phyloP scores from a whole-genome alignment of 1,139 yeast genomes.

The Suhomyces coccinellae region DNA sequence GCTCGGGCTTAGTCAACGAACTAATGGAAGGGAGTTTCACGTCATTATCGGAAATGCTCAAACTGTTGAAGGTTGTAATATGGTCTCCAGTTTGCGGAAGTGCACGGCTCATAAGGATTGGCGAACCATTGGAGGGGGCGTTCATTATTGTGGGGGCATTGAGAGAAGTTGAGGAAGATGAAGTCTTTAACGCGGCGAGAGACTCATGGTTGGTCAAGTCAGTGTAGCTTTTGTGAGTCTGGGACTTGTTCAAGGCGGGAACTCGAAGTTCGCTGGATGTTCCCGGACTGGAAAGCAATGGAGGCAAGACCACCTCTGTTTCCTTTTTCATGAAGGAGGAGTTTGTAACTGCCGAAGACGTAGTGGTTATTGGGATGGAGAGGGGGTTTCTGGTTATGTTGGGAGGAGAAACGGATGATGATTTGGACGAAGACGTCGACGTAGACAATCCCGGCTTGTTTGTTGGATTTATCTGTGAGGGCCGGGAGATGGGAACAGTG shows the following conservation, averaged over 20 bases:
- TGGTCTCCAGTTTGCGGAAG: constrained; percentile 10
- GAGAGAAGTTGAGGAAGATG: constrained; percentile 9
- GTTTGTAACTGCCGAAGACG: neutral
- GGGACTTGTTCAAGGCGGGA: constrained; percentile 11
- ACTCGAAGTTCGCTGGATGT: constrained; percentile 10
- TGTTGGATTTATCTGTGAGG: neutral
- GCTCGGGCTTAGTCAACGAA: constrained; percentile 14
- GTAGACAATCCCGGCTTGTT: neutral
- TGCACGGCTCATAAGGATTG: neutral
- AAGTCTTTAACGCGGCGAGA: constrained; percentile 1
- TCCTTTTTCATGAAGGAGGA: constrained; percentile 10
- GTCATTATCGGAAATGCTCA: constrained; percentile 15
- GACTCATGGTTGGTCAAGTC: constrained; percentile 8
- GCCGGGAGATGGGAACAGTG: constrained; percentile 1
- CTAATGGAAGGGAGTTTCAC: constrained; percentile 30
- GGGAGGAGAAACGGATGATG: constrained; percentile 9
- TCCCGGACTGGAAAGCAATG: constrained; percentile 10
- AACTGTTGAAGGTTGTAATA: constrained; percentile 17
- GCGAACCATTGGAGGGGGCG: constrained; percentile 2
- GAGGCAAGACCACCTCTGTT: constrained; percentile 8
- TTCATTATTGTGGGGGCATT: neutral
- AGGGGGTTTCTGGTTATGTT: constrained; percentile 7
- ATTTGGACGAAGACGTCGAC: constrained; percentile 7
- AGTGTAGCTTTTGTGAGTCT: constrained; percentile 11
- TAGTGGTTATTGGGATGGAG: constrained; percentile 8